These are phyloP conservation scores for Tuctoria greenei DNA, from an alignment of 176 grass and related monocot species.

Conservation along the genomic window DNA sequence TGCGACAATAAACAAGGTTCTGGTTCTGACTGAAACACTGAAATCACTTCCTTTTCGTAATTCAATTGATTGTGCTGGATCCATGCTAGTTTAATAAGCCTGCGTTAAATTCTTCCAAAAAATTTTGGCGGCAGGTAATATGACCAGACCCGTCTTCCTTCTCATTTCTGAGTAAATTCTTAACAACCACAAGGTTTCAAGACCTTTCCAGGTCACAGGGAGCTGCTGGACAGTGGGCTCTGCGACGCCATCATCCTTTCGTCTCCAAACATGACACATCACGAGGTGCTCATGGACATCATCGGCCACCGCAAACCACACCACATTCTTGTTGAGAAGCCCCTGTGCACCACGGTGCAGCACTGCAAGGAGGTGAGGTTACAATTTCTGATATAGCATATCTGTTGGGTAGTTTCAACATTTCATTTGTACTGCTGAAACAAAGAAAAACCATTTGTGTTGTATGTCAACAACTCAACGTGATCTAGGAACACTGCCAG, in stretches of 20 bases:
- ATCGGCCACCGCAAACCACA: constrained; percentile 54
- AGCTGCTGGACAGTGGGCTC: constrained; percentile 75
- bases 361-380: constrained; percentile 69
- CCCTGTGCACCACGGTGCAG: constrained; percentile 74
- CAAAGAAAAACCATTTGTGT: background rate
- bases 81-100: background rate
- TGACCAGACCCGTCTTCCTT: background rate
- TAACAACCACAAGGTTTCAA: constrained; percentile 46
- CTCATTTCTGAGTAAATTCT: background rate
- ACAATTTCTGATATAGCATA: background rate
- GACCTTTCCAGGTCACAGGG: constrained; percentile 69
- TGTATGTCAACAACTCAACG: background rate
- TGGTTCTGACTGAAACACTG: background rate
- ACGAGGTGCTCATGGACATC: constrained; percentile 81
- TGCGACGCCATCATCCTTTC: constrained; percentile 77
- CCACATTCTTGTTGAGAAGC: constrained; percentile 94
- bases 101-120: background rate
- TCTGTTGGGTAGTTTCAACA: background rate
- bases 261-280: constrained; percentile 96
- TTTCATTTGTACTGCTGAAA: background rate
- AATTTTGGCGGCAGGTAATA: background rate
- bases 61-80: background rate
- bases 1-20: background rate
- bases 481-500: background rate
- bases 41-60: background rate